Evolutionary conservation across 2,329 filamentous ascomycete species (phyloP).

Genomic region (Aspergillus jensenii): DNA sequence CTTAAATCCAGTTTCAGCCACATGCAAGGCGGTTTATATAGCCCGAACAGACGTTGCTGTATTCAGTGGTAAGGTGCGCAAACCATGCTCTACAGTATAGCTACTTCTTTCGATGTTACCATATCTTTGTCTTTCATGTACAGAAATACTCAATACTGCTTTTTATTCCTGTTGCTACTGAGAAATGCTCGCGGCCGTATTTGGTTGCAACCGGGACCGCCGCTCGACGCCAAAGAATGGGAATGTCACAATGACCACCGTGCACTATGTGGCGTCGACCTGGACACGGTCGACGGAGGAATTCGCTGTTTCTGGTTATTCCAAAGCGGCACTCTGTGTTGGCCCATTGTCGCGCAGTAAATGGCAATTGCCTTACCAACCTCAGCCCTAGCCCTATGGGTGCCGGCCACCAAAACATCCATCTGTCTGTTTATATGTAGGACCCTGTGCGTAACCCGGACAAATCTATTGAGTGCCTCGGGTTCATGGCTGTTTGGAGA

Average conservation of each 20-base stretch:
- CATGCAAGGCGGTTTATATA: too few relatives aligned
- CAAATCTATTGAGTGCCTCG: not conserved
- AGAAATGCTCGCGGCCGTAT: not conserved
- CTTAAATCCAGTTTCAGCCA: not conserved
- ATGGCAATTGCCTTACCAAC: not conserved
- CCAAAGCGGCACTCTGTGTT: not conserved
- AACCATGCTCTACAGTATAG: too few relatives aligned
- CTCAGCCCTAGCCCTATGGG: not conserved
- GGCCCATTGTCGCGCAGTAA: not conserved
- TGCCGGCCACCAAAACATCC: not conserved
- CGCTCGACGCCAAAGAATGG: not conserved
- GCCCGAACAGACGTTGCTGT: too few relatives aligned
- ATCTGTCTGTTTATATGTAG: not conserved
- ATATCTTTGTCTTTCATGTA: not conserved
- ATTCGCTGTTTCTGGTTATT: not conserved
- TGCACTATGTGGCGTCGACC: not conserved
- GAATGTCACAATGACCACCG: not conserved
- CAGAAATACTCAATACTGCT: too few relatives aligned
- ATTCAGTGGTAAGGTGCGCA: too few relatives aligned
- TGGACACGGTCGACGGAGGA: too few relatives aligned
- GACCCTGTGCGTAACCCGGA: accelerated
- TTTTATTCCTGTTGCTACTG: not conserved
- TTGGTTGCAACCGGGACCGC: not conserved
- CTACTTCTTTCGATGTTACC: too few relatives aligned
- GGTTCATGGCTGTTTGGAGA: too few relatives aligned